Base-by-base conservation (phyloP, 768 basidiomycete genomes). In the Tulasnella sp. region DNA sequence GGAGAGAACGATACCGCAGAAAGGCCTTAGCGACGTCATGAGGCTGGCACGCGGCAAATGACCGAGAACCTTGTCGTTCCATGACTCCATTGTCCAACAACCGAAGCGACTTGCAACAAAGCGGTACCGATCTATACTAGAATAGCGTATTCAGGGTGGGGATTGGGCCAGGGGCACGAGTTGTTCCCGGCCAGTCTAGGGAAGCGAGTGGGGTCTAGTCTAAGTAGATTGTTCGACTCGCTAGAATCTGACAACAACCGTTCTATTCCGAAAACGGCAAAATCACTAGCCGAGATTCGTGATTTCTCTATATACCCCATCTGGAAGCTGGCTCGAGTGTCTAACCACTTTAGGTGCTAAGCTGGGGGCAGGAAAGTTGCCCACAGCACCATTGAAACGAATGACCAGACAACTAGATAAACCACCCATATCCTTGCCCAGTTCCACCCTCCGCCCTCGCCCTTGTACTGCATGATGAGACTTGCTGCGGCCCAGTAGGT, bases 301-400 rank as follows among this genome's bases (percentile, higher is more conserved):
- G 2, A 19, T 31, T 27, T 36, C 27, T 68, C 62, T 68, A 12
- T 68, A 68, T 34, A 68, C 31, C 62, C 62, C 52, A 24, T 68
- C 27, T 27, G 16, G 62, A 68, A 68, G 27, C 62, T 68, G 9
- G 62, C 31, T 34, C 34, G 21, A 27, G 27, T 34, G 10, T 27
- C 62, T 34, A 5, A 36, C 34, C 34, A 12, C 62, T 19, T 36
- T 14, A 24, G 52, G 39, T 76, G 48, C 79, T 86, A 97, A 0
- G 97, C 97, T n/a, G 97, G 97, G 0, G 97, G 97, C 40, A 97
- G 88, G 83, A 96, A 97, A 2, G 90, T 89, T 1, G 88, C 89
- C 96, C 96, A 99, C 0, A 97, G 86, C 5, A 95, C 88, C 27
- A 92, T 84, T 16, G 91, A 91, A 24, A 91, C 82, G 1, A 87